Evolutionary conservation across 352 stramenopile species (phyloP).

Genomic region (Plasmopara halstedii): DNA sequence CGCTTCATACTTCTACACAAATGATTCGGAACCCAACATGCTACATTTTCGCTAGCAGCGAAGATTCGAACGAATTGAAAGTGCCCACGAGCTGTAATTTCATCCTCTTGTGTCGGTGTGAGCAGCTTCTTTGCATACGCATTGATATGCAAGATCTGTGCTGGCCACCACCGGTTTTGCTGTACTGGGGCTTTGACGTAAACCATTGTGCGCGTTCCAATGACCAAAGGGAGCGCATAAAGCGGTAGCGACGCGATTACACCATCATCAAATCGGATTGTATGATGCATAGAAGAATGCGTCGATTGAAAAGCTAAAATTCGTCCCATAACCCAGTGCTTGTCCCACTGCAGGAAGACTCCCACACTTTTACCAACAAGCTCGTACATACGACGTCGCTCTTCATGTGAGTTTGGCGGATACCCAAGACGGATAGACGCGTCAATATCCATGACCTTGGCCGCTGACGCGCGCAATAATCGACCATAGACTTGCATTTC

Average conservation of each 20-base stretch:
- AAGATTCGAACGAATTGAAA: conserved; percentile 68
- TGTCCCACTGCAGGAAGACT: conserved; percentile 65
- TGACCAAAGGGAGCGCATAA: conserved; percentile 59
- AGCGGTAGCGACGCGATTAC: conserved; percentile 49
- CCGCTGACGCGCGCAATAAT: conserved; percentile 53
- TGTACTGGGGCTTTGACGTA: conserved; percentile 59
- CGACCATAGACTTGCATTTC: conserved; percentile 76
- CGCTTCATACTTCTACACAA: conserved; percentile 49
- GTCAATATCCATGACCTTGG: conserved; percentile 48
- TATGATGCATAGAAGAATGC: conserved; percentile 43
- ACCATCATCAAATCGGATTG: conserved; percentile 67
- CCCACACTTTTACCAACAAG: conserved; percentile 63
- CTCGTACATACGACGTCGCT: conserved; percentile 45
- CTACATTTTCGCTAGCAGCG: conserved; percentile 16
- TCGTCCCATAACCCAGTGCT: conserved; percentile 69
- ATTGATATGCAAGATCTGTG: conserved; percentile 62
- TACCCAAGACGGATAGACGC: conserved; percentile 37
- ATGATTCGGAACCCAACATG: conserved; percentile 72
- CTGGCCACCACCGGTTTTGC: conserved; percentile 68
- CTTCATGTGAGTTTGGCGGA: conserved; percentile 32
- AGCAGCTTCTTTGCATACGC: conserved; percentile 44
- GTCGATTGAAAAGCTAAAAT: conserved; percentile 51
- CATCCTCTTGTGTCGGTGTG: conserved; percentile 28
- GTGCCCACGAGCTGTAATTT: conserved; percentile 18
- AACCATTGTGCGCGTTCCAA: conserved; percentile 56